phyloP scores from a whole-genome alignment of 352 stramenopile genomes.

The Globisporangium nagaii region DNA sequence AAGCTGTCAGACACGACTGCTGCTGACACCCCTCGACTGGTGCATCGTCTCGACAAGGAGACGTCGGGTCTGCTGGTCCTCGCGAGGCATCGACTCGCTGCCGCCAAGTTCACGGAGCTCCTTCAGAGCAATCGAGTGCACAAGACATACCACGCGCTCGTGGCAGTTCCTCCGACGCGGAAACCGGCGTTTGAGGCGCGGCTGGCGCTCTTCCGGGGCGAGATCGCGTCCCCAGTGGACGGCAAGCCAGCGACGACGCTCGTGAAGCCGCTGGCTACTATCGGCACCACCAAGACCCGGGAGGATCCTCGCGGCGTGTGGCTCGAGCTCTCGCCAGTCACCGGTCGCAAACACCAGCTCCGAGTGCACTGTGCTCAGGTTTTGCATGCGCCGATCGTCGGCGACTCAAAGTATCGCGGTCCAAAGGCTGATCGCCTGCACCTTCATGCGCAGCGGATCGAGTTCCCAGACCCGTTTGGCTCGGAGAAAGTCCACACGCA shows the following conservation, averaged over 20 bases:
- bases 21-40: constrained; percentile 19
- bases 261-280: constrained; percentile 12
- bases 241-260: constrained; percentile 40
- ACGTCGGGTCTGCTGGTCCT: constrained; percentile 66
- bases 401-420: constrained; percentile 38
- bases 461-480: constrained; percentile 42
- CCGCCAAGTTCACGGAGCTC: constrained; percentile 50
- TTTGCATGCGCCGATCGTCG: constrained; percentile 44
- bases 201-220: constrained; percentile 5
- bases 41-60: constrained; percentile 70
- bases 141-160: constrained; percentile 65
- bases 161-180: constrained; percentile 13
- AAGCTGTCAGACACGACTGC: not conserved
- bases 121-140: constrained; percentile 28
- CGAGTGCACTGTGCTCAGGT: constrained; percentile 48
- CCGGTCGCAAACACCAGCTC: constrained; percentile 66
- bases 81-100: constrained; percentile 55
- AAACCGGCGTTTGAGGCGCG: constrained; percentile 16
- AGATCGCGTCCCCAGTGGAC: constrained; percentile 33
- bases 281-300: not conserved
- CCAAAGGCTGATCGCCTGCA: constrained; percentile 27
- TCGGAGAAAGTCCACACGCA: not conserved
- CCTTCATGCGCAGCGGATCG: constrained; percentile 45
- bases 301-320: constrained; percentile 16
- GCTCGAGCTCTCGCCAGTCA: constrained; percentile 51